Base-by-base conservation (phyloP, 1,284 basidiomycete species). In the Sparassis latifolia region DNA sequence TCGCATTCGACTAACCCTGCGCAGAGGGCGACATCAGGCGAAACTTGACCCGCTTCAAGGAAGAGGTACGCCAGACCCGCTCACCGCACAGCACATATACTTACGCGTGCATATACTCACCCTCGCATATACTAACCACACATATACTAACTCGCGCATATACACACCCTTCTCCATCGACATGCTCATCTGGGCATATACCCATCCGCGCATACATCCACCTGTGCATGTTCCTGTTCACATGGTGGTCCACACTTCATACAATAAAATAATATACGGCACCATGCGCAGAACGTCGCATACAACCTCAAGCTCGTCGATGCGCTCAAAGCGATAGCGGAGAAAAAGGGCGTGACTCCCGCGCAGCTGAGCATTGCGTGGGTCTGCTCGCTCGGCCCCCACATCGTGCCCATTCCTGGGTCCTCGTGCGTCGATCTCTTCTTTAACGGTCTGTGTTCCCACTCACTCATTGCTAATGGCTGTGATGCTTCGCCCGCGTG, bases 311-410 rank as follows among this genome's bases (percentile, higher is more conserved):
- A 72, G 37, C 66, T 87, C 12, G 79, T 82, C 2, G 71, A 80
- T 12, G 61, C 60, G 10, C 59, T 81, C 39, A 60, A 71, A 35
- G 63, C 56, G 10, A 66, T 84, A 35, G 79, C 80, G 0, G 60
- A 65, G 43, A 71, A 69, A 61, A 80, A 78, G 63, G 70, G 69
- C 0, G 61, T 79, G 31, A 78, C 78, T 0, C 65, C 78, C 0
- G 75, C 77, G 0, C 83, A 86, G 62, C 67, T 88, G 10, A 71
- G 74, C 37, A 69, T 88, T 37, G 82, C 84, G 0, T 88, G 82
- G 81, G 71, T 85, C 6, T 61, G 68, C 30, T 62, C 69, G 2
- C 69, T 75, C 43, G 76, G 73, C 12, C 62, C 65, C 27, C 75
- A 77, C 46, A 68, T 77, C 41, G 69, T 82, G 46, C 79, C 79